Base-by-base conservation (phyloP, 2,329 filamentous ascomycete species). In the Claviceps sp. region DNA sequence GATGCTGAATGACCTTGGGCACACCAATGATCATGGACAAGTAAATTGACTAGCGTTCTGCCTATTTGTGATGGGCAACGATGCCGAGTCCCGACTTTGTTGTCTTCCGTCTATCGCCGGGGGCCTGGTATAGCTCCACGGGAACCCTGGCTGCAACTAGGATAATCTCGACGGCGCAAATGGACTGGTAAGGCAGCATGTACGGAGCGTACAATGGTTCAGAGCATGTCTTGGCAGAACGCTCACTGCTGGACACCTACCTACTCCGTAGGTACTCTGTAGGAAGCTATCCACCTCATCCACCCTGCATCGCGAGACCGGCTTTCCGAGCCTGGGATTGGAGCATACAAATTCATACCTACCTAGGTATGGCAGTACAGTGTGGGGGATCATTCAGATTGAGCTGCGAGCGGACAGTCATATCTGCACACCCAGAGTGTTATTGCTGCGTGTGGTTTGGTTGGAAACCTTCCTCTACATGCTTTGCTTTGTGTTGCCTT, bases 161-260 rank as follows among this genome's bases (percentile, higher is more conserved):
- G 53, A 52, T 48, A 7, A 30, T 40, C 54, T 51, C 53, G 40
- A 55, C 58, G 55, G 56, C 56, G 55, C 55, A 54, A 43, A 46
- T 49, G 49, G 49, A 49, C 41, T 22, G 7, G 20, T 22, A 44
- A 14, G 42, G 14, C 38, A 41, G 16, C 16, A 41, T 41, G 16
- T 18, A 16, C 18, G n/a, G 18, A 18, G 7, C 14, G n/a, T 43
- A 11, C 26, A 20, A 44, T n/a, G 20, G 4, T 51, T 40, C 20
- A 24, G 7, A 26, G 8, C 38, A 47, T 40, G 34, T 38, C 49
- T 56, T 53, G 43, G 51, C 50, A 36, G 26, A 43, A 30, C 50
- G 13, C 40, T 18, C 41, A 43, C 43, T 37, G 26, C 44, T 37
- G n/a, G 22, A 18, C 42, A 44, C 22, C 20, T 44, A 47, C 49